Percentiles rank a stretch among this genome's conserved stretches.
Conservation (phyloP, 1,139 yeast species). For the Candida tunisiensis region DNA sequence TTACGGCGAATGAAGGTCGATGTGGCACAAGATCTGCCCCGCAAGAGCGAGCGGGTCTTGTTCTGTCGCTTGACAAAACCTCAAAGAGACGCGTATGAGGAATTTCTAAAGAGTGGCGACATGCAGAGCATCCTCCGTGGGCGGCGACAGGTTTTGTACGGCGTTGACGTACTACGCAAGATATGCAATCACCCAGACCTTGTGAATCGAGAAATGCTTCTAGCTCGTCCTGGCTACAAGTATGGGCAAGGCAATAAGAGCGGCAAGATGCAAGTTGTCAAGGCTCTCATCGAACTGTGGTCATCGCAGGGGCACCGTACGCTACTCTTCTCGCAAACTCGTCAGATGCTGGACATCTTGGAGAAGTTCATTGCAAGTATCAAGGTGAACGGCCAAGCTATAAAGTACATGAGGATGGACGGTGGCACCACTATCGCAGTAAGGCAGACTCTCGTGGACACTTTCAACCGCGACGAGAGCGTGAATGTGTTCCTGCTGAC, state of each 20-base stretch:
- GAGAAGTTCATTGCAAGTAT: slow-evolving; percentile 42
- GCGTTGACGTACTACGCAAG: slow-evolving; percentile 78
- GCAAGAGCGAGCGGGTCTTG: slow-evolving; percentile 83
- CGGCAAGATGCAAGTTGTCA: slow-evolving; percentile 84
- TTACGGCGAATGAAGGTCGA: slow-evolving; percentile 78
- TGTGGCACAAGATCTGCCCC: slow-evolving; percentile 93
- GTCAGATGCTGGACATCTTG: slow-evolving; percentile 83
- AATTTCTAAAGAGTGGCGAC: slow-evolving; percentile 63
- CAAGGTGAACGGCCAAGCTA: slow-evolving; percentile 22
- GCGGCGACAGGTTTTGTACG: slow-evolving; percentile 65
- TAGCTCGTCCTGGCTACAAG: slow-evolving; percentile 26
- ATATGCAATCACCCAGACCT: slow-evolving; percentile 95
- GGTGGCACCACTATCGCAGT: slow-evolving; percentile 73
- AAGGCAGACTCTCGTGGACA: slow-evolving; percentile 67
- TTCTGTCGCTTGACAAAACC: slow-evolving; percentile 70
- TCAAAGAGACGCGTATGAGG: slow-evolving; percentile 60
- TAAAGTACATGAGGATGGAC: slow-evolving; percentile 72
- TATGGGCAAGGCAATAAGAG: slow-evolving; percentile 59
- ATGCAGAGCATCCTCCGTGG: slow-evolving; percentile 58
- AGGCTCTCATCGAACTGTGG: slow-evolving; percentile 66
- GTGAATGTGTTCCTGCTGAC: slow-evolving; percentile 63
- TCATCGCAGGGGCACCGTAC: slow-evolving; percentile 60
- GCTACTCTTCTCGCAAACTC: slow-evolving; percentile 73
- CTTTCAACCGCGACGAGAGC: slow-evolving; percentile 45
- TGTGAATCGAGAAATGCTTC: slow-evolving; percentile 35